A percentile compares a stretch with the other conserved stretches of the same genome.
Evolutionary conservation across 352 stramenopile genomes (phyloP).

Genomic region (Phytophthora sansomeana): DNA sequence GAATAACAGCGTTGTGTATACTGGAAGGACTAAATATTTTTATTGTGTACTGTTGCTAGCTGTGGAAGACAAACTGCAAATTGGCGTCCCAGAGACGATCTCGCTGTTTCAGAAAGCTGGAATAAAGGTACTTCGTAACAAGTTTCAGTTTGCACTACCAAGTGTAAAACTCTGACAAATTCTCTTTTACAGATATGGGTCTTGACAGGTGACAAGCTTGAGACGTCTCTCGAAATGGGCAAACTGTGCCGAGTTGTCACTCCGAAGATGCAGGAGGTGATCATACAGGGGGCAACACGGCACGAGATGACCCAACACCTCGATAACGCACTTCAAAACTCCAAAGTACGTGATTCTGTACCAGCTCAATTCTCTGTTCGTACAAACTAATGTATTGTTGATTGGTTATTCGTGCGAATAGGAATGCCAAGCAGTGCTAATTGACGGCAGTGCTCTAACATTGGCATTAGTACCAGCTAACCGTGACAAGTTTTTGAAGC

Average conservation of each 20-base stretch:
- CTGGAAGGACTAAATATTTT: too few species aligned
- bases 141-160: neutral
- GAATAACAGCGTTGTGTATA: too few species aligned
- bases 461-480: constrained; percentile 63
- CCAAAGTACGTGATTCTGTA: constrained; percentile 33
- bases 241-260: constrained; percentile 90
- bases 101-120: constrained; percentile 90
- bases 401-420: constrained; percentile 14
- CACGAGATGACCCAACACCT: constrained; percentile 63
- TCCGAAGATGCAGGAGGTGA: constrained; percentile 81
- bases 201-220: constrained; percentile 97
- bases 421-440: constrained; percentile 73
- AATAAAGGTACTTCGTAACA: constrained; percentile 90
- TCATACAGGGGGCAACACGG: constrained; percentile 54
- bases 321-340: constrained; percentile 55
- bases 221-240: constrained; percentile 99
- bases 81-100: constrained; percentile 95
- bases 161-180: neutral
- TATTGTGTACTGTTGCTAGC: constrained; percentile 50
- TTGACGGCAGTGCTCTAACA: constrained; percentile 72
- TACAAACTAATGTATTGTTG: neutral
- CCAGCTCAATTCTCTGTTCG: neutral
- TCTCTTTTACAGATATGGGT: constrained; percentile 87
- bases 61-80: constrained; percentile 98
- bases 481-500: constrained; percentile 69